Percentiles rank a stretch among this genome's conserved stretches.
phyloP scores from a whole-genome alignment of 495 filamentous ascomycete genomes.

The Rhizodiscina lignyota region DNA sequence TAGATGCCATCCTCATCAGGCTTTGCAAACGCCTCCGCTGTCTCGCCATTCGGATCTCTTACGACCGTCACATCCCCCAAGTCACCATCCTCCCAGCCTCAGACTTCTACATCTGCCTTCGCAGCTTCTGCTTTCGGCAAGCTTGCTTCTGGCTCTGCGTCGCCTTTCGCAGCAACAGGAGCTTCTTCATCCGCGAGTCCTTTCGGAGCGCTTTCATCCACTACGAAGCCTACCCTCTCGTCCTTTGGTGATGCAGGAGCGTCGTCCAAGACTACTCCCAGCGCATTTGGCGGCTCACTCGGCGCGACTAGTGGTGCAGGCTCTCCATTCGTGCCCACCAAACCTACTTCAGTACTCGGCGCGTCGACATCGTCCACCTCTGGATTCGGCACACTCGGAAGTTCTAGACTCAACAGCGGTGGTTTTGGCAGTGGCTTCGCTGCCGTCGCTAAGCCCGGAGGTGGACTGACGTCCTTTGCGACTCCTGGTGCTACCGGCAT shows the following conservation, averaged over 20 bases:
- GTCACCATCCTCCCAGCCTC: no score
- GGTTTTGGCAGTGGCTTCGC: conserved; percentile 39
- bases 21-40: no score
- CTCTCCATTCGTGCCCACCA: no score
- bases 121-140: conserved; percentile 35
- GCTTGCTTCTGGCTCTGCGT: conserved; percentile 26
- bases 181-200: conserved; percentile 11
- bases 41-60: no score
- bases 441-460: conserved; percentile 21
- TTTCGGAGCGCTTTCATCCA: conserved; percentile 24
- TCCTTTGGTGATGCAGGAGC: no score
- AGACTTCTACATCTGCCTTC: conserved; percentile 19
- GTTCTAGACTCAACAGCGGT: conserved; percentile 22
- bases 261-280: no score
- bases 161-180: conserved; percentile 31
- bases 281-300: no score
- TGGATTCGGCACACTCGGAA: conserved; percentile 35
- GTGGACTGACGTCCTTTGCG: conserved; percentile 46
- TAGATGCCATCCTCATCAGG: neutral
- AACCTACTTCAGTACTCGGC: no score
- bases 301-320: no score
- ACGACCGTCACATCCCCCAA: no score
- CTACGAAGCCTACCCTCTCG: no score
- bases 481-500: conserved; percentile 38
- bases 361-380: conserved; percentile 31